Conservation (phyloP, 495 filamentous ascomycete genomes). For the Trichoderma erinaceum region DNA sequence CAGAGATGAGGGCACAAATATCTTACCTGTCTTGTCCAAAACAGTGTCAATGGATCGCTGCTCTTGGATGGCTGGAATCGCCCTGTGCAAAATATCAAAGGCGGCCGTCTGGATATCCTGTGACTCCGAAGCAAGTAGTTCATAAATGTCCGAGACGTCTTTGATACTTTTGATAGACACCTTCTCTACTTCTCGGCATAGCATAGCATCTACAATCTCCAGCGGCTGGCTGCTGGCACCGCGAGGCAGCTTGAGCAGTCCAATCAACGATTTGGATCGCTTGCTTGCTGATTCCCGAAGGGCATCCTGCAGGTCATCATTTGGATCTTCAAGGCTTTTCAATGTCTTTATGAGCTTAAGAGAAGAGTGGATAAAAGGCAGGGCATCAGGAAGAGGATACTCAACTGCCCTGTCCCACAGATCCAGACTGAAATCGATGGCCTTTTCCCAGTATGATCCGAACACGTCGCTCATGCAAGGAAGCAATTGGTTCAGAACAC, state of each 20-base stretch:
- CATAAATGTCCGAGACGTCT: constrained; percentile 57
- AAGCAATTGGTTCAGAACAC: constrained; percentile 57
- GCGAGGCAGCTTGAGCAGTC: constrained; percentile 48
- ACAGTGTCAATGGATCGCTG: constrained; percentile 76
- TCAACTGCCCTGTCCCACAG: constrained; percentile 45
- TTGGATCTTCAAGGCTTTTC: constrained; percentile 55
- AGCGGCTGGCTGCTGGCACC: constrained; percentile 31
- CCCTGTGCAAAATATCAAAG: constrained; percentile 71
- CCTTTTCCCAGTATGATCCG: constrained; percentile 74
- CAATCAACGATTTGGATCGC: constrained; percentile 52
- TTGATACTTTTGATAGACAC: constrained; percentile 50
- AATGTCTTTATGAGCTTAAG: constrained; percentile 64
- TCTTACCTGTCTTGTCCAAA: constrained; percentile 58
- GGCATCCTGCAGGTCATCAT: constrained; percentile 80
- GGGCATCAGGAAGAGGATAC: constrained; percentile 26
- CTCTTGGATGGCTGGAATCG: constrained; percentile 71
- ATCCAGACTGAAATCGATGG: constrained; percentile 50
- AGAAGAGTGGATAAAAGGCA: constrained; percentile 62
- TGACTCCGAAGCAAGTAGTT: constrained; percentile 69
- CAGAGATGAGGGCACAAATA: background rate
- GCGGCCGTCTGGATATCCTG: constrained; percentile 69
- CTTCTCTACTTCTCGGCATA: constrained; percentile 56
- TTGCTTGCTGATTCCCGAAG: constrained; percentile 47
- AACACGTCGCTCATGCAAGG: constrained; percentile 70
- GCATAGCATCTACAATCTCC: constrained; percentile 58